Base-by-base conservation (phyloP, 2,329 filamentous ascomycete genomes). In the Aspergillus piperis region DNA sequence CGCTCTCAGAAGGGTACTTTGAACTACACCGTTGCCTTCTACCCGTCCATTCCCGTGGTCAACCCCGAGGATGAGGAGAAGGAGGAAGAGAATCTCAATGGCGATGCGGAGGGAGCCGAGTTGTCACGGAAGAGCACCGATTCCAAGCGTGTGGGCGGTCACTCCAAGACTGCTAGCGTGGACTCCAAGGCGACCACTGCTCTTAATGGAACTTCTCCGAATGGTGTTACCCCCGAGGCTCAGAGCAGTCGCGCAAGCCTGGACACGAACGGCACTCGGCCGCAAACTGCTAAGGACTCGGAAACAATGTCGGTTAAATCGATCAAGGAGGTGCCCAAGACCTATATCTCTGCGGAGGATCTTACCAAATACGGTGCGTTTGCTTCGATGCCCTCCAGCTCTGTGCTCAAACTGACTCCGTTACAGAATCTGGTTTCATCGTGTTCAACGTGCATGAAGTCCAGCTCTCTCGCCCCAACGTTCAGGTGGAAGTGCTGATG, bases 361-460 rank as follows among this genome's bases (percentile, higher is more conserved):
- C 83, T 99, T 19, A 79, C 89, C 67, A 87, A 90, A 71, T 89
- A 97, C 73, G 86, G 86, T 88, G 81, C 41, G 54, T 71, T 82
- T 68, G 44, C 15, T 13, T 42, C n/a, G 10, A 19, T 5, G 2
- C 5, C 39, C 15, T 10, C 36, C 17, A 11, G 8, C 32, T 11
- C 7, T 21, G 17, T 7, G 15, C 41, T 30, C 17, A 17, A 10
- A 39, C 60, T 62, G 47, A 63, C 41, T 11, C 4, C 10, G 13
- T 36, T 56, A 44, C 64, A 88, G 92, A 98, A 79, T 95, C 91
- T 59, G 95, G 95, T 65, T 84, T 99, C 59, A 83, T 99, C 64
- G 90, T 99, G 58, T 98, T 99, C 84, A 94, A 93, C 73, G 86
- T 99, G 59, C 86, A 97, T 73, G 93, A 98, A 63, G 92, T 89